Percentiles rank a stretch among this genome's conserved stretches.
These are phyloP conservation scores for Colletotrichum orbiculare DNA, from an alignment of 2,329 filamentous ascomycete genomes.

Conservation along the genomic window DNA sequence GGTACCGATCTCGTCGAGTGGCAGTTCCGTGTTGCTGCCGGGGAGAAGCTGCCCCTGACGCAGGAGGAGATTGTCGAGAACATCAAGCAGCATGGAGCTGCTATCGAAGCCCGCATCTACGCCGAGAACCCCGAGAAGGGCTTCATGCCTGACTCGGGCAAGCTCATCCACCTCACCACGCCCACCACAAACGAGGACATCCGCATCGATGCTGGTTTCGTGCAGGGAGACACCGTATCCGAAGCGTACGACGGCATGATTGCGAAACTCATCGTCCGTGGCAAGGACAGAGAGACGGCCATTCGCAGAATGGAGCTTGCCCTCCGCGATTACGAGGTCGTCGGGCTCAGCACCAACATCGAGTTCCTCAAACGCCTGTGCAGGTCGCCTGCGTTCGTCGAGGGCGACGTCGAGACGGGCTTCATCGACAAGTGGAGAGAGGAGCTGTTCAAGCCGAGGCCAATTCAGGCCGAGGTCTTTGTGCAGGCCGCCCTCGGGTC, in stretches of 20 bases:
- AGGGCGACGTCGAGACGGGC: constrained; percentile 91
- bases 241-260: constrained; percentile 99
- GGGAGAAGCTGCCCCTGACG: constrained; percentile 66
- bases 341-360: constrained; percentile 93
- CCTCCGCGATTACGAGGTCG: constrained; percentile 89
- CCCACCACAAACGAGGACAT: constrained; percentile 77
- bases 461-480: constrained; percentile 77
- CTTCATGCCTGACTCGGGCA: constrained; percentile 94
- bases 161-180: constrained; percentile 83
- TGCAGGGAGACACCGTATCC: constrained; percentile 90
- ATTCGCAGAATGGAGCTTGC: constrained; percentile 85
- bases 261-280: constrained; percentile 93
- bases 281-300: constrained; percentile 79
- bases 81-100: constrained; percentile 82
- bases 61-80: constrained; percentile 75
- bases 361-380: constrained; percentile 95
- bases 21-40: constrained; percentile 83
- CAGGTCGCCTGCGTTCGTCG: constrained; percentile 82
- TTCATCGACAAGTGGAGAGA: constrained; percentile 91
- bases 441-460: constrained; percentile 77
- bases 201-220: constrained; percentile 92
- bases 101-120: constrained; percentile 96
- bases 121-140: constrained; percentile 92
- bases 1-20: constrained; percentile 87
- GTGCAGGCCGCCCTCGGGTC: constrained; percentile 83